phyloP scores from a whole-genome alignment of 495 filamentous ascomycete species.

The Neurospora sp. region DNA sequence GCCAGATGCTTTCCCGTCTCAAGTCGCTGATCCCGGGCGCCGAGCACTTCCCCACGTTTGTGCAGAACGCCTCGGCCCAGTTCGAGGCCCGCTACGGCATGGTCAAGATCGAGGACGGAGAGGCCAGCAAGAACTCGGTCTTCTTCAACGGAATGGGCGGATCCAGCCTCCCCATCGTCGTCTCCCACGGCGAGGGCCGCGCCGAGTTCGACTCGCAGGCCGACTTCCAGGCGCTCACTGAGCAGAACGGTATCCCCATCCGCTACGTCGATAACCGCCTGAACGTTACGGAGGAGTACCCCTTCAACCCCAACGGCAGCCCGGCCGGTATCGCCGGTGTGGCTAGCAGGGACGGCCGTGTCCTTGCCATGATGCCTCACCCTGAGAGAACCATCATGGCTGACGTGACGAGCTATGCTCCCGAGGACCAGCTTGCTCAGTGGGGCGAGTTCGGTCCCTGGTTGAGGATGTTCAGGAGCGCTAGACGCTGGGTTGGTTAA shows the following conservation, averaged over 20 bases:
- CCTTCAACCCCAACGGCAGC: conserved; percentile 89
- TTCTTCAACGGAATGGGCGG: conserved; percentile 91
- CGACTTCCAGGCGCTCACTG: conserved; percentile 45
- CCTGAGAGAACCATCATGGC: conserved; percentile 84
- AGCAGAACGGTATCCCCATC: conserved; percentile 55
- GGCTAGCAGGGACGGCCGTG: conserved; percentile 68
- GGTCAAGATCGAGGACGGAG: conserved; percentile 65
- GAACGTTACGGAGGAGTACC: conserved; percentile 70
- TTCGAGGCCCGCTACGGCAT: conserved; percentile 87
- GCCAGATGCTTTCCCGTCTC: conserved; percentile 83
- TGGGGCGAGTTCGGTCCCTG: conserved; percentile 88
- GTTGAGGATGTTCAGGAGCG: conserved; percentile 70
- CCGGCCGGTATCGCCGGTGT: conserved; percentile 80
- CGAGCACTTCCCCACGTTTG: conserved; percentile 77
- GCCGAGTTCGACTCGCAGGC: conserved; percentile 55
- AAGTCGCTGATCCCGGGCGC: conserved; percentile 81
- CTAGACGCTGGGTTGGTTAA: conserved; percentile 75
- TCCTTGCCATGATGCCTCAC: conserved; percentile 93
- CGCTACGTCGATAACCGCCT: conserved; percentile 76
- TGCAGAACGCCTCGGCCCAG: conserved; percentile 76
- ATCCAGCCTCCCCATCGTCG: conserved; percentile 72
- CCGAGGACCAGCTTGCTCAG: conserved; percentile 49
- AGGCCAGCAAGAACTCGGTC: conserved; percentile 50
- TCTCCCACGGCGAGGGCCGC: conserved; percentile 87
- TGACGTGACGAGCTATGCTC: conserved; percentile 69